phyloP scores from a whole-genome alignment of 2,329 filamentous ascomycete species.

The Venturia effusa region DNA sequence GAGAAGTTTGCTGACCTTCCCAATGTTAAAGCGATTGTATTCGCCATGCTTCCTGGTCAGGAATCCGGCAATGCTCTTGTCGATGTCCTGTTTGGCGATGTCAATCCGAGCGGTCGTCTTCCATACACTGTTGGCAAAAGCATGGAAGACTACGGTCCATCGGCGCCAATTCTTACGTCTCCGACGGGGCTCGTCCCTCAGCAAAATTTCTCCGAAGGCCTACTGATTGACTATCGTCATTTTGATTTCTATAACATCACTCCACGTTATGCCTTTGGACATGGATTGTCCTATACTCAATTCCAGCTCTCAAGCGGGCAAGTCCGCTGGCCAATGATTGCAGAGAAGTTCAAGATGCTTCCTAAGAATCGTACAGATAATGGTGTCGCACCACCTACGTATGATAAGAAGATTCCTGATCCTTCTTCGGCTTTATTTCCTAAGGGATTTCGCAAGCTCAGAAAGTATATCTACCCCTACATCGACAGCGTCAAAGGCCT shows the following conservation, averaged over 20 bases:
- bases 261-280: conserved; percentile 79
- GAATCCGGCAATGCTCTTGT: conserved; percentile 75
- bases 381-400: conserved; percentile 36
- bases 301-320: conserved; percentile 52
- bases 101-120: conserved; percentile 69
- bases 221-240: conserved; percentile 83
- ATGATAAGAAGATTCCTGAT: conserved; percentile 44
- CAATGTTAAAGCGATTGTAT: conserved; percentile 65
- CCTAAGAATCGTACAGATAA: conserved; percentile 31
- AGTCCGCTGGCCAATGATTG: conserved; percentile 21
- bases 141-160: conserved; percentile 65
- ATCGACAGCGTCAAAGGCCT: conserved; percentile 42
- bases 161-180: conserved; percentile 56
- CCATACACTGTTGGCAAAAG: conserved; percentile 77
- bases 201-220: conserved; percentile 70
- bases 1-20: conserved; percentile 72
- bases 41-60: conserved; percentile 79
- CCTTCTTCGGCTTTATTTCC: conserved; percentile 52
- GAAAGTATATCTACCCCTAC: conserved; percentile 67
- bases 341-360: conserved; percentile 30
- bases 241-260: conserved; percentile 67
- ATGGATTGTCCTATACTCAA: conserved; percentile 69
- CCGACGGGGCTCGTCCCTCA: conserved; percentile 63
- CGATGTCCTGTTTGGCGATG: conserved; percentile 68
- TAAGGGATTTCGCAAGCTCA: conserved; percentile 45